Base-by-base conservation (phyloP, 495 filamentous ascomycete genomes). In the Talaromyces liani region DNA sequence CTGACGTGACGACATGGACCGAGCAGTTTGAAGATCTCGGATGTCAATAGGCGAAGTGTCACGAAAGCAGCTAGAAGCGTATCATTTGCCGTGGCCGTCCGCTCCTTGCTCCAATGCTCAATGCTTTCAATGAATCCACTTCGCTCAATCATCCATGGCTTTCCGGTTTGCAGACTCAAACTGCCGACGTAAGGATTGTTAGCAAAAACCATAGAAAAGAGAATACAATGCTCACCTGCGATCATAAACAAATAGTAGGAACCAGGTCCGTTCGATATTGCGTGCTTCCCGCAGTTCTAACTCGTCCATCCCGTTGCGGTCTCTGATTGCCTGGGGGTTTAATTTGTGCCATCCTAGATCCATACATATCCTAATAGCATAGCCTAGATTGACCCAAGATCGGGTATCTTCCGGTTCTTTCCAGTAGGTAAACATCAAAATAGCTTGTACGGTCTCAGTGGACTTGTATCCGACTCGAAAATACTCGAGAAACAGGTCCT, bases 81-180 rank as follows among this genome's bases (percentile, higher is more conserved):
- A 57, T 70, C 69, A 51, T 57, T 64, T 9, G 63, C 61, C 2
- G 57, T 61, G 22, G 64, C 63, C 22, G 62, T 41, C 8, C 58
- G 58, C 51, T 59, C 57, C 16, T 39, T 59, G 31, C 67, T 64
- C 69, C 69, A 71, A 33, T 10, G 31, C 10, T 67, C 60, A 16
- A 58, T 47, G 12, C 61, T 62, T 41, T 65, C 63, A 27, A 68
- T 69, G 33, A 71, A 66, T 31, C 59, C 57, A 29, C 27, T 65
- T 14, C 67, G 63, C 24, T 71, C 69, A 36, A 71, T 71, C 69
- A 71, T 71, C 67, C 67, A 69, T 5, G 69, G 69, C 18, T 69
- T 69, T 6, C 69, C 65, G 18, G 67, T 62, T 25, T 71, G 67
- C 8, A 69, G 58, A 58, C 69, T 71, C 47, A 71, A 57, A 53